Conservation (phyloP, 306 rosid species). For the Medicago arabica region DNA sequence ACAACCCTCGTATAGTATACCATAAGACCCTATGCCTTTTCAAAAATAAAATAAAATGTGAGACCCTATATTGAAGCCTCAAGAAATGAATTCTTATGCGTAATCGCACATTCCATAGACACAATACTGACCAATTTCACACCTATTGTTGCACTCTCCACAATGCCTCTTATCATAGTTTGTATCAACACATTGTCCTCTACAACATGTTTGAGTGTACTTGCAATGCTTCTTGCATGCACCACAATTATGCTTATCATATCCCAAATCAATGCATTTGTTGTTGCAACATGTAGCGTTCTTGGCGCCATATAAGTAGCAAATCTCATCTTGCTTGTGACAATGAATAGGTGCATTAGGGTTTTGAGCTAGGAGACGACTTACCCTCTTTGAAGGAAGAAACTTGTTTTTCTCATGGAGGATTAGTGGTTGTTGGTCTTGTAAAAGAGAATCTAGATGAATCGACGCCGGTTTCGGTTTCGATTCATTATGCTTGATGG, state of each 20-base stretch:
- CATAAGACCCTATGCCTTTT: no score
- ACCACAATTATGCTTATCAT: constrained; percentile 70
- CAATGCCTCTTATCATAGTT: constrained; percentile 81
- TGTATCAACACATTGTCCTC: constrained; percentile 69
- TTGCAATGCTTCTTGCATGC: constrained; percentile 74
- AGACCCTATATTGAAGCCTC: constrained; percentile 4
- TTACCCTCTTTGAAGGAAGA: constrained; percentile 63
- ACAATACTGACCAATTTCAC: constrained; percentile 51
- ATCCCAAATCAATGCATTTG: constrained; percentile 65
- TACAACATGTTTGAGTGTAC: constrained; percentile 67
- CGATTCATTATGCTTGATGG: constrained; percentile 31
- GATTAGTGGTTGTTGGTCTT: neutral
- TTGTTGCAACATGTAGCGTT: constrained; percentile 78
- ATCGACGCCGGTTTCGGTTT: neutral
- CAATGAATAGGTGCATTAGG: constrained; percentile 63
- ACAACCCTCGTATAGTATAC: constrained; percentile 39
- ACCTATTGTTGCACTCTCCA: constrained; percentile 64
- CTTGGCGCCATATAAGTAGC: constrained; percentile 27
- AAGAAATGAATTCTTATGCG: constrained; percentile 51
- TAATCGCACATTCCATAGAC: constrained; percentile 74
- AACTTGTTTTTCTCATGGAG: constrained; percentile 1
- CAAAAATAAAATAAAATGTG: neutral
- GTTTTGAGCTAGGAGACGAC: constrained; percentile 59
- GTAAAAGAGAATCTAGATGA: neutral
- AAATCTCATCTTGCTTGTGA: constrained; percentile 57